phyloP scores from a whole-genome alignment of 257 asterid species.

The Scutellaria galericulata region DNA sequence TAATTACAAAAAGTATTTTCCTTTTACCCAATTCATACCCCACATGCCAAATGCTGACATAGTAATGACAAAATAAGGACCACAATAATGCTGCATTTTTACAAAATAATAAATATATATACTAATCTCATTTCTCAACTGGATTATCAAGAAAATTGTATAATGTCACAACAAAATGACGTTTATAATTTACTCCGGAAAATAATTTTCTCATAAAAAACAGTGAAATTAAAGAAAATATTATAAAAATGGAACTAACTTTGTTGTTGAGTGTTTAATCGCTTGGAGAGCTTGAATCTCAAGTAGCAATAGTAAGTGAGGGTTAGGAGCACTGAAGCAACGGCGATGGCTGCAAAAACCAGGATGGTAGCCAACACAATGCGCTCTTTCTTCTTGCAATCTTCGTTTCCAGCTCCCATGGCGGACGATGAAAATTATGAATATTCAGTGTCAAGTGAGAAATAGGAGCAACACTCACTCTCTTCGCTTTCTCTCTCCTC shows the following conservation, averaged over 20 bases:
- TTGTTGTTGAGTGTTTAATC: slow-evolving; percentile 48
- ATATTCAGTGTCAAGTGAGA: slow-evolving; percentile 27
- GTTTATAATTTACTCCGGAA: slow-evolving; percentile 9
- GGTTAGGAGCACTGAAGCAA: slow-evolving; percentile 65
- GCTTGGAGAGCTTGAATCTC: slow-evolving; percentile 65
- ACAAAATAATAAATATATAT: neutral
- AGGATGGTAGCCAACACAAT: slow-evolving; percentile 52
- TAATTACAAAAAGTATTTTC: slow-evolving; percentile 8
- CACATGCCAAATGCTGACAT: slow-evolving; percentile 16
- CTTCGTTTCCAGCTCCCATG: slow-evolving; percentile 63
- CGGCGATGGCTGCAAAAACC: slow-evolving; percentile 64
- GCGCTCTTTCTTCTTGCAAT: slow-evolving; percentile 64
- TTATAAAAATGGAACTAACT: slow-evolving; percentile 42
- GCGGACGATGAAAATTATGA: neutral
- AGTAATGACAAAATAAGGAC: slow-evolving; percentile 38
- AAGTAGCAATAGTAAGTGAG: slow-evolving; percentile 79
- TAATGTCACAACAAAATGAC: neutral
- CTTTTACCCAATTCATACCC: slow-evolving; percentile 16
- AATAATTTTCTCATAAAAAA: neutral
- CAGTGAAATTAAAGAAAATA: neutral
- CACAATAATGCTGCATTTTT: slow-evolving; percentile 22
- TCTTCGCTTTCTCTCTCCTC: slow-evolving; percentile 30
- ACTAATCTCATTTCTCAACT: neutral
- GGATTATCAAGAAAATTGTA: slow-evolving; percentile 31
- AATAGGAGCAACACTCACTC: slow-evolving; percentile 14